A percentile compares a stretch with the other conserved stretches of the same genome.
phyloP scores from a whole-genome alignment of 352 stramenopile genomes.

The Globisporangium nunn region DNA sequence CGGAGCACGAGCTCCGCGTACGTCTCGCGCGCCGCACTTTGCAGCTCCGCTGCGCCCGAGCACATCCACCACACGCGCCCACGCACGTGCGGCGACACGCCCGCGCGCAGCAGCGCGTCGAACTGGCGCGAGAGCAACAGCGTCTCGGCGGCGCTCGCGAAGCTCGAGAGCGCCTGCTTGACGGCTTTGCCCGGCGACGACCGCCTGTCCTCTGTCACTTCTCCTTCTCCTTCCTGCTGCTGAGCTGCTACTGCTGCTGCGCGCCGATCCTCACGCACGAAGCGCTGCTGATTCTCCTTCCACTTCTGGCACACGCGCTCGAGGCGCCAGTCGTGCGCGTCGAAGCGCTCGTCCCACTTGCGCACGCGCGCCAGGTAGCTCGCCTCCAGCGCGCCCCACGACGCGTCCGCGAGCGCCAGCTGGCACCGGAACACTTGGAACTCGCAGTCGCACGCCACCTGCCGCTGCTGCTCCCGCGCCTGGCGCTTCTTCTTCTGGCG shows the following conservation, averaged over 20 bases:
- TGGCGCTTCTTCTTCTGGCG: slow-evolving; percentile 6
- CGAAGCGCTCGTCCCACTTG: slow-evolving; percentile 61
- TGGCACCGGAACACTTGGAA: slow-evolving; percentile 38
- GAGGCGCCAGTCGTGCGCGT: slow-evolving; percentile 41
- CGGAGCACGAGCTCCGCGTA: slow-evolving; percentile 51
- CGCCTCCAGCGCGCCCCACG: slow-evolving; percentile 19
- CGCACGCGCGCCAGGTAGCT: slow-evolving; percentile 22
- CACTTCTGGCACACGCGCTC: slow-evolving; percentile 60
- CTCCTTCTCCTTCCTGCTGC: too few species aligned
- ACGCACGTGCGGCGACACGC: slow-evolving; percentile 55
- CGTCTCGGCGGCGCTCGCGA: slow-evolving; percentile 42
- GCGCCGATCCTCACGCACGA: slow-evolving; percentile 14
- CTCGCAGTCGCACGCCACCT: slow-evolving; percentile 35
- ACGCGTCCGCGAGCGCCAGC: slow-evolving; percentile 15
- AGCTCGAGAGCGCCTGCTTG: slow-evolving; percentile 42
- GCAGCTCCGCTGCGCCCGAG: slow-evolving; percentile 55
- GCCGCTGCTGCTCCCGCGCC: slow-evolving; percentile 11
- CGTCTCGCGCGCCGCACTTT: slow-evolving; percentile 28
- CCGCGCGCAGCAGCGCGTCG: slow-evolving; percentile 48
- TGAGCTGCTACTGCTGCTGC: background rate
- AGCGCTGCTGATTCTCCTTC: slow-evolving; percentile 58
- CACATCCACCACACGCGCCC: slow-evolving; percentile 82
- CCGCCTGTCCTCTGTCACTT: slow-evolving; percentile 7
- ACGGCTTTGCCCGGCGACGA: slow-evolving; percentile 21
- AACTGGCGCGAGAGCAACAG: slow-evolving; percentile 56